These are phyloP conservation scores for Isatis tinctoria DNA, from an alignment of 345 rosid species.

Conservation along the genomic window DNA sequence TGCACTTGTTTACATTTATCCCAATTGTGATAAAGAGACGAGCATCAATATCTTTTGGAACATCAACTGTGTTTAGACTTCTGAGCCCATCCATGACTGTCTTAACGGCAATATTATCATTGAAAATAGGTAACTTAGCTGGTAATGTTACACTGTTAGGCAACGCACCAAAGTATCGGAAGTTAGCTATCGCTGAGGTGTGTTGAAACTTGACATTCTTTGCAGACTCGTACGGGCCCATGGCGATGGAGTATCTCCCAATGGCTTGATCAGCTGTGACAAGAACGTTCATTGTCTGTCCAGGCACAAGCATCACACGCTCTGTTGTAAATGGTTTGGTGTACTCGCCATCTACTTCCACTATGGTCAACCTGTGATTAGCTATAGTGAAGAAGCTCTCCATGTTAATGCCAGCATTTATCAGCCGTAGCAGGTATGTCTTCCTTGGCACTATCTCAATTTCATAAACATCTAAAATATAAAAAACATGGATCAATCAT, in stretches of 20 bases:
- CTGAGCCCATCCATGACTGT: slow-evolving; percentile 76
- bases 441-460: slow-evolving; percentile 59
- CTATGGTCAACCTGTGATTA: slow-evolving; percentile 66
- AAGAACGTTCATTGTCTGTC: slow-evolving; percentile 82
- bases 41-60: slow-evolving; percentile 53
- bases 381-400: slow-evolving; percentile 82
- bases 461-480: slow-evolving; percentile 59
- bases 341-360: slow-evolving; percentile 85
- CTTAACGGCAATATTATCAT: slow-evolving; percentile 63
- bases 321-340: slow-evolving; percentile 65
- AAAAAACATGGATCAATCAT: not conserved
- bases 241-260: slow-evolving; percentile 72
- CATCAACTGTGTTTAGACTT: slow-evolving; percentile 45
- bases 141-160: slow-evolving; percentile 51
- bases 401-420: slow-evolving; percentile 74
- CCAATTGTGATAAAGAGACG: slow-evolving; percentile 65
- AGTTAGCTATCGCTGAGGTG: slow-evolving; percentile 53
- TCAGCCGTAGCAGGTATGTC: slow-evolving; percentile 68
- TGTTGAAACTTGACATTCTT: slow-evolving; percentile 55
- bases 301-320: slow-evolving; percentile 81
- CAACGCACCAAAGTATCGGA: slow-evolving; percentile 56
- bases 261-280: slow-evolving; percentile 71
- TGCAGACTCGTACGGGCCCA: slow-evolving; percentile 80
- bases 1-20: slow-evolving; percentile 62
- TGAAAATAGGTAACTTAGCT: slow-evolving; percentile 61